phyloP scores from a whole-genome alignment of 2,329 filamentous ascomycete genomes.

The Ophiognomonia clavigignenti-juglandacearum region DNA sequence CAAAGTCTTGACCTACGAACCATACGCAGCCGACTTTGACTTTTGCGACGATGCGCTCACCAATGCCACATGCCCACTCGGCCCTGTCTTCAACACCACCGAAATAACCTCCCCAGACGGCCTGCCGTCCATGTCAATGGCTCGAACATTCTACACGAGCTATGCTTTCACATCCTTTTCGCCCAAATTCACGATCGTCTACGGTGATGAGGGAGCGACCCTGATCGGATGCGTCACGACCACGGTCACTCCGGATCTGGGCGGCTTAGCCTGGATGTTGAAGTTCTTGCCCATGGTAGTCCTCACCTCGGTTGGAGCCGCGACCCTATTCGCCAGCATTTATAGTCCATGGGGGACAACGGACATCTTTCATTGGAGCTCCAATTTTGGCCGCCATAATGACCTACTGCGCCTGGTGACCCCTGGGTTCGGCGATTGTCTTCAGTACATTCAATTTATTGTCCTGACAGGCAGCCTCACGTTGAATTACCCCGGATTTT shows the following conservation, averaged over 20 bases:
- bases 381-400: conserved; percentile 91
- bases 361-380: conserved; percentile 93
- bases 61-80: conserved; percentile 68
- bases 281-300: conserved; percentile 74
- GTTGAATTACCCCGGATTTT: conserved; percentile 88
- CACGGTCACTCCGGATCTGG: conserved; percentile 80
- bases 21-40: conserved; percentile 48
- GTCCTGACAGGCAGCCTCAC: conserved; percentile 82
- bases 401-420: conserved; percentile 90
- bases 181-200: conserved; percentile 66
- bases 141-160: conserved; percentile 70
- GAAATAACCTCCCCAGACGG: conserved; percentile 29
- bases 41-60: conserved; percentile 63
- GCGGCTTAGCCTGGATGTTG: conserved; percentile 62
- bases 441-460: conserved; percentile 95
- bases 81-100: conserved; percentile 59
- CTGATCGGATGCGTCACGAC: conserved; percentile 75
- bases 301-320: conserved; percentile 72
- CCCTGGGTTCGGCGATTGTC: conserved; percentile 91
- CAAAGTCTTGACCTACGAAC: conserved; percentile 72
- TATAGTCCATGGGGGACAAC: conserved; percentile 91
- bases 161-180: conserved; percentile 84
- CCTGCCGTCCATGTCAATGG: conserved; percentile 69
- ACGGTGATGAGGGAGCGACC: conserved; percentile 61
- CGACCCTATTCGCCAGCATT: conserved; percentile 78